Percentiles rank a stretch among this genome's conserved stretches.
These are phyloP conservation scores for Melocanna baccifera DNA, from an alignment of 176 grass and related monocot genomes.

Conservation along the genomic window DNA sequence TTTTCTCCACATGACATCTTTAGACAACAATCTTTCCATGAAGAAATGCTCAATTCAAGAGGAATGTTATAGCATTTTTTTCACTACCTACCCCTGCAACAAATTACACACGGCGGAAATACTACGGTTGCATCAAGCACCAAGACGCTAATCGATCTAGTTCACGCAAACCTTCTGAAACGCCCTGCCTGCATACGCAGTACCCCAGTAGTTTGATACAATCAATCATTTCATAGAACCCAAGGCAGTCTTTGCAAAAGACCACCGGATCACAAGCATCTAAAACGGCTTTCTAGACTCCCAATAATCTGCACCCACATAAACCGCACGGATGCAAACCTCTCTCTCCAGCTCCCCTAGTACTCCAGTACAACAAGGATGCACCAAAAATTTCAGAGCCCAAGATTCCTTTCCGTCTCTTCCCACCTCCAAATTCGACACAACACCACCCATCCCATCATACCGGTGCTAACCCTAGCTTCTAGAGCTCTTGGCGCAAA, in stretches of 20 bases:
- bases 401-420: background rate
- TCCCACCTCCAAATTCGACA: background rate
- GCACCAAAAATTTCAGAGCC: background rate
- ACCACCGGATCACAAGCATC: slow-evolving; percentile 22
- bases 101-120: background rate
- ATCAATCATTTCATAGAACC: slow-evolving; percentile 8
- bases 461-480: background rate
- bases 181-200: background rate
- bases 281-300: background rate
- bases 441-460: background rate
- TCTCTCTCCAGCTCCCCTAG: background rate
- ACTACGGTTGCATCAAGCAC: background rate
- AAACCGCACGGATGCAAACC: slow-evolving; percentile 26
- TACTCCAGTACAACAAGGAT: slow-evolving; percentile 21
- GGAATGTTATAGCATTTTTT: background rate
- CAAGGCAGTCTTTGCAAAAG: background rate
- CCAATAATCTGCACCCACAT: slow-evolving; percentile 10
- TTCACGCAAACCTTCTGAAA: background rate
- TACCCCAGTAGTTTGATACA: background rate
- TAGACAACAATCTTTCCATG: background rate
- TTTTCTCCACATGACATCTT: background rate
- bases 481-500: background rate
- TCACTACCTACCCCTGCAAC: background rate
- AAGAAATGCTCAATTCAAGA: background rate
- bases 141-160: background rate